Percentiles rank a stretch among this genome's conserved stretches.
phyloP scores from a whole-genome alignment of 345 rosid species.

The Corchorus capsularis region DNA sequence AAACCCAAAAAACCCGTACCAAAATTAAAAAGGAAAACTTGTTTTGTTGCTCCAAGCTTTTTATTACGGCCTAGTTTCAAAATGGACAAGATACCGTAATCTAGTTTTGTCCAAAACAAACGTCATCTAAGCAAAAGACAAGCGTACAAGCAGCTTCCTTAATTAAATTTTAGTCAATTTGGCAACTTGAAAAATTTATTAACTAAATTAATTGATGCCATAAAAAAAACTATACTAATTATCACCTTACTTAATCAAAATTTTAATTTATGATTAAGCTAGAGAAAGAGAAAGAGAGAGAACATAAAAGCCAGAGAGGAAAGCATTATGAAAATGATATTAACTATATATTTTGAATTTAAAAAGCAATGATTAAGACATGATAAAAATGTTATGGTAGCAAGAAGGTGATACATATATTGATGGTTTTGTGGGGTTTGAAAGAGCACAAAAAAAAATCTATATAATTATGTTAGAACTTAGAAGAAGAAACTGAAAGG shows the following conservation, averaged over 20 bases:
- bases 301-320: constrained; percentile 21
- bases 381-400: constrained; percentile 12
- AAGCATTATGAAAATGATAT: not conserved
- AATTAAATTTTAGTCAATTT: not conserved
- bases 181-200: not conserved
- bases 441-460: not conserved
- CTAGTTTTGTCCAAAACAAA: constrained; percentile 16
- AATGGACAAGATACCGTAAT: not conserved
- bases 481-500: constrained; percentile 6
- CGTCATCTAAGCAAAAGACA: not conserved
- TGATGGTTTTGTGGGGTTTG: constrained; percentile 22
- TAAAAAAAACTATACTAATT: no score
- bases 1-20: not conserved
- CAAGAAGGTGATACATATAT: not conserved
- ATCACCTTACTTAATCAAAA: not conserved
- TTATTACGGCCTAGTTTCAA: not conserved
- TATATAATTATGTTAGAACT: no score
- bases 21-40: not conserved
- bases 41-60: not conserved
- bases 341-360: constrained; percentile 26
- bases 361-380: constrained; percentile 32
- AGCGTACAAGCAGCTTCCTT: no score
- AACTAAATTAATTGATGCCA: not conserved
- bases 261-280: not conserved
- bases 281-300: constrained; percentile 14